Percentiles rank a stretch among this genome's conserved stretches.
These are phyloP conservation scores for Aspergillus sp. DNA, from an alignment of 2,329 filamentous ascomycete species.

Conservation along the genomic window DNA sequence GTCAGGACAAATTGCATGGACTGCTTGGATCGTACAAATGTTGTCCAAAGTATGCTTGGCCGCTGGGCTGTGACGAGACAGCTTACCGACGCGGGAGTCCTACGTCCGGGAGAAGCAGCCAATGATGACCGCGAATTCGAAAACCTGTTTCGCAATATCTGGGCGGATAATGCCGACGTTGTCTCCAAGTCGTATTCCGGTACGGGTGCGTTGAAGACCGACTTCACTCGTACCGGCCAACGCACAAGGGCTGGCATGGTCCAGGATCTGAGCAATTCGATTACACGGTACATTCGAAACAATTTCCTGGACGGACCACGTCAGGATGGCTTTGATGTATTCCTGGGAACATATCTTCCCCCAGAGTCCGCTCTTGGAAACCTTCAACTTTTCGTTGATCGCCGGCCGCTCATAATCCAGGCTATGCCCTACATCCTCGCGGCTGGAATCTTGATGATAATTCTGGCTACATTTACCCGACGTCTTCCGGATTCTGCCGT, in stretches of 20 bases:
- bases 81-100: constrained; percentile 80
- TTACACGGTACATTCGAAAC: constrained; percentile 88
- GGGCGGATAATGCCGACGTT: constrained; percentile 97
- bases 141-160: constrained; percentile 91
- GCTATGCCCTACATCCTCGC: constrained; percentile 89
- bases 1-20: constrained; percentile 99
- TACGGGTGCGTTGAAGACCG: constrained; percentile 96
- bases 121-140: constrained; percentile 83
- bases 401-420: constrained; percentile 84
- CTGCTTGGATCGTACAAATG: constrained; percentile 95
- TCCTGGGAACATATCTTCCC: constrained; percentile 84
- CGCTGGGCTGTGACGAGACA: constrained; percentile 87
- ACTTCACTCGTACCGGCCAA: constrained; percentile 91
- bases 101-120: constrained; percentile 76
- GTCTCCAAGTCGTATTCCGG: constrained; percentile 93
- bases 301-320: constrained; percentile 93
- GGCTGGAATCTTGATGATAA: constrained; percentile 81
- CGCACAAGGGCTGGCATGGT: constrained; percentile 83
- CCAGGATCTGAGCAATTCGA: constrained; percentile 84
- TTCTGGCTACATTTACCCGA: constrained; percentile 74
- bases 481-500: constrained; percentile 73
- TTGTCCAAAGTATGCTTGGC: constrained; percentile 96
- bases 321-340: constrained; percentile 94
- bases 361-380: constrained; percentile 72
- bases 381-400: constrained; percentile 78